A percentile compares a stretch with the other conserved stretches of the same genome.
Conservation (phyloP, 1,284 basidiomycete genomes). For the Papiliotrema terrestris region DNA sequence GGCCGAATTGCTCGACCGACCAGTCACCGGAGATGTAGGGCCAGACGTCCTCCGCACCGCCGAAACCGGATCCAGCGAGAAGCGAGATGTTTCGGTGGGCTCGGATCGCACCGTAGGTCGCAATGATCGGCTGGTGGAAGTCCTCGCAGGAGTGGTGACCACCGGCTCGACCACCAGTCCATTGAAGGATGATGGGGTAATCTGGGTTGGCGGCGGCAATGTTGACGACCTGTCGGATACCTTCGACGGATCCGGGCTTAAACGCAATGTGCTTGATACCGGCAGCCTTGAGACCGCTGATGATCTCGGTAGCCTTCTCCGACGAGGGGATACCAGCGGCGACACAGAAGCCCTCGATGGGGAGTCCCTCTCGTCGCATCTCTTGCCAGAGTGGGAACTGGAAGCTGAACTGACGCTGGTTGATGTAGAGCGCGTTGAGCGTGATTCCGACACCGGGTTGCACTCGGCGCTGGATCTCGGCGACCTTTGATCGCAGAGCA, state of each 20-base stretch:
- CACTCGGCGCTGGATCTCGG: constrained; percentile 78
- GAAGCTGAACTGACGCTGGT: constrained; percentile 94
- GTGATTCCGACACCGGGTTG: constrained; percentile 86
- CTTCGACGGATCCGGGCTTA: constrained; percentile 96
- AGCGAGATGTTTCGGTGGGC: constrained; percentile 84
- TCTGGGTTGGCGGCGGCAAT: constrained; percentile 92
- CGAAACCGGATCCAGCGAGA: constrained; percentile 95
- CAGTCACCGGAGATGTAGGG: constrained; percentile 96
- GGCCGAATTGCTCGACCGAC: constrained; percentile 74
- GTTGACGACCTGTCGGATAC: constrained; percentile 93
- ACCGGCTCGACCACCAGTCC: constrained; percentile 99
- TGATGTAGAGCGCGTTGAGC: constrained; percentile 95
- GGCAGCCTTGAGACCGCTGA: constrained; percentile 66
- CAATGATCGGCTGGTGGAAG: constrained; percentile 92
- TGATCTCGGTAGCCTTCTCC: constrained; percentile 92
- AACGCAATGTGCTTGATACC: constrained; percentile 94
- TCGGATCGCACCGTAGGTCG: constrained; percentile 86
- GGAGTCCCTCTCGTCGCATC: constrained; percentile 91
- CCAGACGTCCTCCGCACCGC: constrained; percentile 92
- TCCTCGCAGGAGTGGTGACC: constrained; percentile 98
- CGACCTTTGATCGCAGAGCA: constrained; percentile 82
- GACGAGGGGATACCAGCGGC: constrained; percentile 91
- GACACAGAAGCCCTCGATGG: constrained; percentile 96
- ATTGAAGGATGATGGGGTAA: constrained; percentile 97
- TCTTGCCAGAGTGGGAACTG: constrained; percentile 97